Percentiles rank a stretch among this genome's conserved stretches.
These are phyloP conservation scores for Blepharisma japonicum DNA, from an alignment of 73 alveolate species.

Conservation along the genomic window DNA sequence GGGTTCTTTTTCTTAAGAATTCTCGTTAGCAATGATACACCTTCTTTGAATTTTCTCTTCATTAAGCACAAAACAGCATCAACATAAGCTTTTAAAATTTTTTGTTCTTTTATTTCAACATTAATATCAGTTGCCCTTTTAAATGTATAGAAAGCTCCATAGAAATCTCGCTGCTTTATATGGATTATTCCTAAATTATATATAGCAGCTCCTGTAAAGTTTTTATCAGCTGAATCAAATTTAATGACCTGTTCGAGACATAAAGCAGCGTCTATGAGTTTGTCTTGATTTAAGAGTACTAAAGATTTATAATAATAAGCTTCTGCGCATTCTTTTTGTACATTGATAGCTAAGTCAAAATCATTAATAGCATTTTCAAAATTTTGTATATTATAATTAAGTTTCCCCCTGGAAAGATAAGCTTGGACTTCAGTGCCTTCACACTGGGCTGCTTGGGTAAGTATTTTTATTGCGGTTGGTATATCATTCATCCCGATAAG, in stretches of 20 bases:
- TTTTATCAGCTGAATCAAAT: constrained; percentile 42
- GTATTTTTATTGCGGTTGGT: constrained; percentile 45
- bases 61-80: constrained; percentile 55
- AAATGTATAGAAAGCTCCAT: constrained; percentile 57
- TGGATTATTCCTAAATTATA: constrained; percentile 47
- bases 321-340: constrained; percentile 45
- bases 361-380: constrained; percentile 41
- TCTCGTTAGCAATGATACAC: constrained; percentile 31
- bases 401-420: constrained; percentile 37
- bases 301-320: constrained; percentile 55
- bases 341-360: constrained; percentile 33
- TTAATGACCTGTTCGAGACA: constrained; percentile 55
- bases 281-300: constrained; percentile 28
- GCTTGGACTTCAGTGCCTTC: constrained; percentile 46
- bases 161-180: constrained; percentile 47
- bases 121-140: constrained; percentile 48
- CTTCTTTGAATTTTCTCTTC: constrained; percentile 53
- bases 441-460: constrained; percentile 37
- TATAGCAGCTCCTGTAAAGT: constrained; percentile 43
- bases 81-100: constrained; percentile 44
- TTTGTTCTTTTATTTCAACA: constrained; percentile 38
- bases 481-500: constrained; percentile 33
- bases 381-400: constrained; percentile 36
- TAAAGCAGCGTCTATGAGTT: constrained; percentile 42
- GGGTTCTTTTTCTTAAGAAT: constrained; percentile 28